phyloP scores from a whole-genome alignment of 805 yeast species.

The Isabelozyma pseudorhagii region DNA sequence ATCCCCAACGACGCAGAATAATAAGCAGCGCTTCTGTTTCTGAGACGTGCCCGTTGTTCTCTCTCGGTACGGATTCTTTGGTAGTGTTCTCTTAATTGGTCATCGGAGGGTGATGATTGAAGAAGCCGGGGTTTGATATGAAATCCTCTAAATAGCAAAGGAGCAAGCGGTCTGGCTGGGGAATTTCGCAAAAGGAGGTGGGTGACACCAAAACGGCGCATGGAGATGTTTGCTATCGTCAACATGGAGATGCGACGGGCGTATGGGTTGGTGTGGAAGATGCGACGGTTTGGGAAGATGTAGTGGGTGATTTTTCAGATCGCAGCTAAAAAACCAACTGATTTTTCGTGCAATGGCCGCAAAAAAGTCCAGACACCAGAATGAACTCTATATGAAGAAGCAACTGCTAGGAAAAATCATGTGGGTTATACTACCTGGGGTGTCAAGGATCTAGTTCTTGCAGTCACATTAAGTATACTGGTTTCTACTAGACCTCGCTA shows the following conservation, averaged over 20 bases:
- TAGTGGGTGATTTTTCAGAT: not conserved
- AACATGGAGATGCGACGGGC: no score
- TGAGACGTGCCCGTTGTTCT: slow-evolving; percentile 25
- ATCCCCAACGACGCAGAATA: slow-evolving; percentile 69
- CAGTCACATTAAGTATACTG: no score
- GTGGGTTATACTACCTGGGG: no score
- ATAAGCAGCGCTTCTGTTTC: slow-evolving; percentile 56
- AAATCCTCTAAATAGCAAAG: not conserved
- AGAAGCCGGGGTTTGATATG: not conserved
- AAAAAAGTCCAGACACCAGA: not conserved
- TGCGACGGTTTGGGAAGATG: not conserved
- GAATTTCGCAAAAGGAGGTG: not conserved
- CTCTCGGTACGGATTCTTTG: slow-evolving; percentile 9
- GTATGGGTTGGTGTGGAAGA: not conserved
- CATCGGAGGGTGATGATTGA: not conserved
- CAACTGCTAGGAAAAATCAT: not conserved
- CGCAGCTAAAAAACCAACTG: not conserved
- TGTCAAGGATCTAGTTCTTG: no score
- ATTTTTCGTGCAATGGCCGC: not conserved
- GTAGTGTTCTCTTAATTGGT: not conserved
- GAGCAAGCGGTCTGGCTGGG: not conserved
- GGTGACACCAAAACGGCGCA: not conserved
- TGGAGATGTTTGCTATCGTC: not conserved
- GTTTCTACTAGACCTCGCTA: no score
- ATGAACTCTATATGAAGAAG: not conserved